phyloP scores from a whole-genome alignment of 768 basidiomycete species.

The Suillus brevipes region DNA sequence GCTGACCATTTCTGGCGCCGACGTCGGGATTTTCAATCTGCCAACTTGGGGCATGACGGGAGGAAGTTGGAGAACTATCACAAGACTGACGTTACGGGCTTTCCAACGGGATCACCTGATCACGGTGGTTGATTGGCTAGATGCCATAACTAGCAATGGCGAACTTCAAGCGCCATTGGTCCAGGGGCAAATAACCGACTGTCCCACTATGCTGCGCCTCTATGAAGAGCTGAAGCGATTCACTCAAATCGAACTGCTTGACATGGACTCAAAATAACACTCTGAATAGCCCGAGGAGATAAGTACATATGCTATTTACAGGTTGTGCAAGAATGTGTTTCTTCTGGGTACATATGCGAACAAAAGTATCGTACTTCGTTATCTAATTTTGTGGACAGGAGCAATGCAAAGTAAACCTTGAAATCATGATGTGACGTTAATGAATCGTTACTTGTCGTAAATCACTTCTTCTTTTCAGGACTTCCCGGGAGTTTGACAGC shows the following conservation, averaged over 20 bases:
- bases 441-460: no score
- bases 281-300: not conserved
- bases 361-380: not conserved
- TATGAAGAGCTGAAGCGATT: not conserved
- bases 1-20: constrained; percentile 26
- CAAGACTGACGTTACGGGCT: not conserved
- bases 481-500: constrained; percentile 21
- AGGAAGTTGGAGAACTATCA: not conserved
- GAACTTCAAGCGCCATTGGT: not conserved
- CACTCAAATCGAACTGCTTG: not conserved
- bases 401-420: not conserved
- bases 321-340: not conserved
- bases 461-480: not conserved
- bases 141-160: not conserved
- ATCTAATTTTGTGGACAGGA: not conserved
- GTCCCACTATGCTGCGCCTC: not conserved
- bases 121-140: not conserved
- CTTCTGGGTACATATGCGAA: not conserved
- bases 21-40: constrained; percentile 25
- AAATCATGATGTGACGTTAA: not conserved
- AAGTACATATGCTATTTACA: not conserved
- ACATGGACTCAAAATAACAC: not conserved
- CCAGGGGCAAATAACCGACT: not conserved
- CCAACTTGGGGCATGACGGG: not conserved
- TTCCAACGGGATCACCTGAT: not conserved